phyloP scores from a whole-genome alignment of 2,329 filamentous ascomycete species.

The Aspergillus sojae region DNA sequence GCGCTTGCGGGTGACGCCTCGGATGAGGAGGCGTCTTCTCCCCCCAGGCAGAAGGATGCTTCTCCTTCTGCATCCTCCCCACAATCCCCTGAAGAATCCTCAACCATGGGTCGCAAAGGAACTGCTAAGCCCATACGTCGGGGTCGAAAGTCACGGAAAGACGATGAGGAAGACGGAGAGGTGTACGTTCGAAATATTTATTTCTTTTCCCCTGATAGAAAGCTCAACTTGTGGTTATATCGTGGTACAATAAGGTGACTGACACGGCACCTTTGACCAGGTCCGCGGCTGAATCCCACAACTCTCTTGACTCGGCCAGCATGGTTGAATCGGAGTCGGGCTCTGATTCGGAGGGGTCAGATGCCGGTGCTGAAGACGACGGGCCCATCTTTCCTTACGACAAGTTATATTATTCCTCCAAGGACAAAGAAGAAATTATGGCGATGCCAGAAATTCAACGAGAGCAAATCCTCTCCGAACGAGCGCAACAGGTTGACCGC shows the following conservation, averaged over 20 bases:
- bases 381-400: constrained; percentile 76
- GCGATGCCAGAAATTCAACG: constrained; percentile 86
- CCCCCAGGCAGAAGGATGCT: constrained; percentile 58
- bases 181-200: constrained; percentile 62
- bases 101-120: constrained; percentile 52
- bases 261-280: constrained; percentile 46
- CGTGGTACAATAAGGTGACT: constrained; percentile 11
- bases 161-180: constrained; percentile 79
- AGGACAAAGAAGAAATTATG: constrained; percentile 79
- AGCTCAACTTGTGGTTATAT: too few relatives aligned
- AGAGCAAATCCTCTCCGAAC: constrained; percentile 86
- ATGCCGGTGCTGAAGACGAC: constrained; percentile 46
- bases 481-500: constrained; percentile 78
- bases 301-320: constrained; percentile 77
- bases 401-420: constrained; percentile 74
- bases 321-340: constrained; percentile 90
- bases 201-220: not conserved
- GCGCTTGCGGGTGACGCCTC: constrained; percentile 76
- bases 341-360: constrained; percentile 68
- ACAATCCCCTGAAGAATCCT: constrained; percentile 45
- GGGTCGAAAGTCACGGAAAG: constrained; percentile 54
- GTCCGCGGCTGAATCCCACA: constrained; percentile 68
- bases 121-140: constrained; percentile 41
- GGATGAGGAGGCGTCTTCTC: constrained; percentile 56
- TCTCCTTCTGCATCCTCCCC: constrained; percentile 56